Base-by-base conservation (phyloP, 2,329 filamentous ascomycete genomes). In the Xylariaceae sp. region DNA sequence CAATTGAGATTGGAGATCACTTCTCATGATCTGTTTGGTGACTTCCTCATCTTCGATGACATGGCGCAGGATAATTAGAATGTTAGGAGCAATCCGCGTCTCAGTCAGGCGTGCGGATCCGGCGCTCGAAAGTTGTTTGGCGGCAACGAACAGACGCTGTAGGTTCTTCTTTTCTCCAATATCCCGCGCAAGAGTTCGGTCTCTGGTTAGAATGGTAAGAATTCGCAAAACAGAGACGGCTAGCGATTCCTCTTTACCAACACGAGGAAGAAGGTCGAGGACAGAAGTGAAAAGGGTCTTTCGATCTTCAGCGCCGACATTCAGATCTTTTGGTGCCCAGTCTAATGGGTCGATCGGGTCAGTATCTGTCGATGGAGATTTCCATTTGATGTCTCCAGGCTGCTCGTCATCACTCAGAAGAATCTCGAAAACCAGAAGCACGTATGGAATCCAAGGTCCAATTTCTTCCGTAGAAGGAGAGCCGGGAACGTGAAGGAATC, bases 1-100 rank as follows among this genome's bases (percentile, higher is more conserved):
- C 51, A 96, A 87, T 55, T 79, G 82, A n/a, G 78, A 70, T 49
- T 83, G 81, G 54, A 98, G 94, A 60, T 97, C 91, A 19, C 83
- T 85, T 38, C 85, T 79, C 86, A 98, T 96, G 45, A 95, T 83
- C 60, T 96, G 88, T 51, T 87, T 88, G 45, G 97, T 77, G 2
- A 85, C 93, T 15, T 89, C 84, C 37, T 95, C 89, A 57, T 98
- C 94, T 64, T 98, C 93, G 40, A 97, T 80, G 50, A 98, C 84
- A 58, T 98, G 93, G 31, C 94, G 83, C 33, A 98, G 70, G 39
- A 96, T 84, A 11, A 91, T 78, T 76, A 97, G 84, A 55, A 95
- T 85, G 43, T 85, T 77, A 17, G 71, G 63, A 3, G 72, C 69
- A 30, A 79, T 66, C 39, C 69, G 70, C 2, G 68, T 72, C 31